Base-by-base conservation (phyloP, 2,329 filamentous ascomycete genomes). In the Aspergillus novoparasiticus region DNA sequence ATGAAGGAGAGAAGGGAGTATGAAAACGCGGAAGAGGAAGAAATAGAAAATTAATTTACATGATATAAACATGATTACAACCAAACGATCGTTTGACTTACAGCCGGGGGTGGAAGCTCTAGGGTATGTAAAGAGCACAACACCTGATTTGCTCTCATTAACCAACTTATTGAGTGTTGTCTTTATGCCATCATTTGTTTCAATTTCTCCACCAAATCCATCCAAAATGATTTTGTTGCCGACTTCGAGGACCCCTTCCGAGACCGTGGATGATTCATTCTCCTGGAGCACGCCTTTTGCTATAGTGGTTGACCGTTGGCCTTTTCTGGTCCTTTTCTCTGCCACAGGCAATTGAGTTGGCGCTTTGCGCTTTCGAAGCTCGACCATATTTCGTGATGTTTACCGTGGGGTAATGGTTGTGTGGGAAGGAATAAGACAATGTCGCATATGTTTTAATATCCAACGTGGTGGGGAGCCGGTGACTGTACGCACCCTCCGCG, bases 41-140 rank as follows among this genome's bases (percentile, higher is more conserved):
- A 5, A 4, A 46, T 23, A 46, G 43, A 23, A 23, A 46, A 2
- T 6, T 6, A 48, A n/a, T 43, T 57, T 36, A 21, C 30, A 45
- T 55, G 23, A 50, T 57, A 53, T 26, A 50, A 50, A 34, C 10
- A 48, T 54, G 12, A 57, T 55, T 16, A 50, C 14, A 50, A 50
- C 58, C 45, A n/a, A 54, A 30, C 59, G 41, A 41, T 53, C 9
- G 39, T 50, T 50, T 21, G n/a, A 78, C 92, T 87, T 88, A 97
- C 94, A 98, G 66, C 94, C 94, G 43, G 93, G 92, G 26, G 95
- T 99, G 32, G 91, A 95, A 14, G 95, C 95, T 81, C 91, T 96
- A 63, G 95, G 95, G 76, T 98, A 98, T 36, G 94, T 97, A 79
- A 99, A 97, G 34, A 98, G 82, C 39, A 97, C 92, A 50, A 98